These are phyloP conservation scores for Copromyces sp. DNA, from an alignment of 495 filamentous ascomycete genomes.

Conservation along the genomic window DNA sequence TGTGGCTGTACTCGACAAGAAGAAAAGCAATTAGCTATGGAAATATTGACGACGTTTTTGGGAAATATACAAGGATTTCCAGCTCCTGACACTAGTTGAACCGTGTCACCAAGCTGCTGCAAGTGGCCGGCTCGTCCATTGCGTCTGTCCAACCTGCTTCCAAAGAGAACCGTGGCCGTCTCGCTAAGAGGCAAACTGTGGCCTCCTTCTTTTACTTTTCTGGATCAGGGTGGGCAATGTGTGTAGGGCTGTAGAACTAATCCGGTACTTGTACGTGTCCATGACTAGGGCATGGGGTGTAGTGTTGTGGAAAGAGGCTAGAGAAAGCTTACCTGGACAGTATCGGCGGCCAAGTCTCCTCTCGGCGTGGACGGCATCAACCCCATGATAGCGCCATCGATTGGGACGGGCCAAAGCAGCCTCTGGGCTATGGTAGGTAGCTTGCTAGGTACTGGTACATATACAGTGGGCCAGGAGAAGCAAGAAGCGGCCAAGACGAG, in stretches of 20 bases:
- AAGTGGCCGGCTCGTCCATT: background rate
- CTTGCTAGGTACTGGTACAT: background rate
- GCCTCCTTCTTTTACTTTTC: background rate
- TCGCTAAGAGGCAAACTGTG: background rate
- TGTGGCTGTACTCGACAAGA: background rate
- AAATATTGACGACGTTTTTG: background rate
- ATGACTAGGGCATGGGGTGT: background rate
- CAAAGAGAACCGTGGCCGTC: background rate
- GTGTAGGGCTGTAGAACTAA: background rate
- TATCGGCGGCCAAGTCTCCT: background rate
- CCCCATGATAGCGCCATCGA: background rate
- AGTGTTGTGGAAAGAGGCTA: background rate
- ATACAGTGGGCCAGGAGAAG: background rate
- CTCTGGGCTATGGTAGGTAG: background rate
- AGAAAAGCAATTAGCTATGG: background rate
- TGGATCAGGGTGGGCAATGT: background rate
- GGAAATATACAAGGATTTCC: background rate
- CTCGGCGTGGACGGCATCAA: background rate
- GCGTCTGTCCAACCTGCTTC: background rate
- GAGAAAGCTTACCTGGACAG: background rate
- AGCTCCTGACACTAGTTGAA: background rate
- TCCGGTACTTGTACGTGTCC: background rate
- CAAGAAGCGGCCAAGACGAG: constrained; percentile 18
- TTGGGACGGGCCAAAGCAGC: background rate
- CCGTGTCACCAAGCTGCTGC: background rate